A percentile compares a stretch with the other conserved stretches of the same genome.
phyloP scores from a whole-genome alignment of 306 rosid species.

The Acmispon strigosus region DNA sequence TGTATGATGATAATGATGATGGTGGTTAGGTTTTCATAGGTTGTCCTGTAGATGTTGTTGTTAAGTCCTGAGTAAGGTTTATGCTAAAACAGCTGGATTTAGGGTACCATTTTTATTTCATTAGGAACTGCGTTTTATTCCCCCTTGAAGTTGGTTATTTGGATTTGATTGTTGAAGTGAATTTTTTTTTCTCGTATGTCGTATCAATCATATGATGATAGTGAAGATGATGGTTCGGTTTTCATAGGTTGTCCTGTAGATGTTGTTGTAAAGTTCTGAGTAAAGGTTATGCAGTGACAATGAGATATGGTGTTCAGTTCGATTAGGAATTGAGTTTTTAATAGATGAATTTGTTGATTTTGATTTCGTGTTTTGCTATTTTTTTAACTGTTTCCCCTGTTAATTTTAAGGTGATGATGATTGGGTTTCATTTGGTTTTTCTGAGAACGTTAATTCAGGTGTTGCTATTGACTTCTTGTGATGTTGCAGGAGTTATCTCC shows the following conservation, averaged over 20 bases:
- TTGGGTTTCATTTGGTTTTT: neutral
- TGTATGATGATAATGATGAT: neutral
- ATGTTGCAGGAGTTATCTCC: constrained; percentile 36
- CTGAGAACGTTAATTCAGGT: constrained; percentile 3
- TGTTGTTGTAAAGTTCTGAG: neutral
- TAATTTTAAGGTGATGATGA: neutral
- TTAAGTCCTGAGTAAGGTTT: neutral
- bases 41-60: neutral
- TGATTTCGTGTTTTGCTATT: neutral
- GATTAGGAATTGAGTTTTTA: neutral
- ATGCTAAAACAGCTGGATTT: neutral
- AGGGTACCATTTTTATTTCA: neutral
- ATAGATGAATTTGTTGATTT: neutral
- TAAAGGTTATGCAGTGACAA: neutral
- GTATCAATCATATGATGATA: neutral
- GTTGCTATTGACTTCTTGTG: neutral
- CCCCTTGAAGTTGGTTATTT: neutral
- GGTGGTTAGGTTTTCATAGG: neutral
- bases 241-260: neutral
- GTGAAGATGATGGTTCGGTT: neutral
- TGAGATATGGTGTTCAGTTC: too few relatives aligned
- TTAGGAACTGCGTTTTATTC: neutral
- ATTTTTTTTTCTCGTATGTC: neutral
- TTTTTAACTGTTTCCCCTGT: neutral
- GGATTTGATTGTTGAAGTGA: neutral